phyloP scores from a whole-genome alignment of 352 stramenopile genomes.

The Globisporangium cystogenes region DNA sequence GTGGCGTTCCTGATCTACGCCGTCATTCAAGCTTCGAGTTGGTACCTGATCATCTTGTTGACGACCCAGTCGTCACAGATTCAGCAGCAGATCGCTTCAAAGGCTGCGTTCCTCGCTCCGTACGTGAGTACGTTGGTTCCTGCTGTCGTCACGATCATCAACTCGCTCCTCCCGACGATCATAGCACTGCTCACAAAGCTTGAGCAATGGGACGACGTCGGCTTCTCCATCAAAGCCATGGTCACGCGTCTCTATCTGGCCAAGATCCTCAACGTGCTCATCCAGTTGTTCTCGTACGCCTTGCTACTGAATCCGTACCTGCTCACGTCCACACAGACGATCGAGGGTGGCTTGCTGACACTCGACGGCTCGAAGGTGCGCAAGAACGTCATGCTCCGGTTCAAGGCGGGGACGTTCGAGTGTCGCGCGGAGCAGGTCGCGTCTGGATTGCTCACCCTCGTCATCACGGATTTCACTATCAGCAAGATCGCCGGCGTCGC shows the following conservation, averaged over 20 bases:
- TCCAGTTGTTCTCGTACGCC: slow-evolving; percentile 72
- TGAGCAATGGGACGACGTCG: slow-evolving; percentile 74
- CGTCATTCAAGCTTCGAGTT: slow-evolving; percentile 52
- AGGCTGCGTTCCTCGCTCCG: slow-evolving; percentile 34
- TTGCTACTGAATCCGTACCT: slow-evolving; percentile 65
- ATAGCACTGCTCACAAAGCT: slow-evolving; percentile 60
- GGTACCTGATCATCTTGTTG: slow-evolving; percentile 69
- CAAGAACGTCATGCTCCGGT: slow-evolving; percentile 59
- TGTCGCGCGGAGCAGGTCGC: slow-evolving; percentile 66
- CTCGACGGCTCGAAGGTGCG: slow-evolving; percentile 40
- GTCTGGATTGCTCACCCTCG: slow-evolving; percentile 54
- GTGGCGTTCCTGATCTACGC: slow-evolving; percentile 56
- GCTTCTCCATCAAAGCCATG: slow-evolving; percentile 81
- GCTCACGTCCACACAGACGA: slow-evolving; percentile 30
- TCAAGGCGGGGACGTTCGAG: slow-evolving; percentile 39
- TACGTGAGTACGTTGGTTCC: slow-evolving; percentile 67
- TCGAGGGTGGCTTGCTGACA: slow-evolving; percentile 27
- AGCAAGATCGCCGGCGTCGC: slow-evolving; percentile 49
- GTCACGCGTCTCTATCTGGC: slow-evolving; percentile 73
- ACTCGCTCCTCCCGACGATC: slow-evolving; percentile 54
- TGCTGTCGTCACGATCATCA: slow-evolving; percentile 68
- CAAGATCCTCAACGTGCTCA: slow-evolving; percentile 81
- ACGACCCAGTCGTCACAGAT: slow-evolving; percentile 66
- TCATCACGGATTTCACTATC: slow-evolving; percentile 71
- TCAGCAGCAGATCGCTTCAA: slow-evolving; percentile 31